Evolutionary conservation across 2,329 filamentous ascomycete genomes (phyloP), one percentile per base, ranked within the genome.

Genomic region (Bertia moriformis): DNA sequence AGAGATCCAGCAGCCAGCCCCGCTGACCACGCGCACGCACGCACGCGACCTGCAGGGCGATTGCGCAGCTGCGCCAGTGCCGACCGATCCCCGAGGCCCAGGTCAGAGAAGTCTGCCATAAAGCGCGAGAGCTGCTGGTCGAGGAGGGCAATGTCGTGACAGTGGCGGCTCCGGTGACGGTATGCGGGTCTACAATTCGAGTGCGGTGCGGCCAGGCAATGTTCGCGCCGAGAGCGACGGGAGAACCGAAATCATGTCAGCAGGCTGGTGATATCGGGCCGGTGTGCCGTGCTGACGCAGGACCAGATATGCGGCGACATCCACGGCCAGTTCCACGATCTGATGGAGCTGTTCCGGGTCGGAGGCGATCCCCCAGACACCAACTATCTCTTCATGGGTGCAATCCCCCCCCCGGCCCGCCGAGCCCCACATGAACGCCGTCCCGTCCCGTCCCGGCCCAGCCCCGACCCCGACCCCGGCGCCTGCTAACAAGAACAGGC

Each of bases 61-160:
- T 98, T 55, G 83, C 85, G 58, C 88, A 95, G 62, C 71, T 98
- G 55, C 86, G 91, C 66, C 83, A 87, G 56, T 98, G 91, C 63
- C 84, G 88, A 45, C 88, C 89, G 40, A 98, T 98, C 49, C 89
- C 91, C 44, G 91, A 98, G 66, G 71, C 79, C 29, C 85, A 96
- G 63, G 93, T 98, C 44, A 83, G 89, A 55, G 89, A 96, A 63
- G 72, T 98, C 50, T 96, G 91, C 63, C 89, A 95, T 69, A 95
- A 95, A 57, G 91, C 91, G 39, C 77, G 91, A 46, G 91, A 98
- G 65, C 73, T 98, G 40, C 66, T 98, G 47, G 93, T 98, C 45
- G 91, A 96, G 60, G 91, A 98, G 64, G 89, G 86, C 47, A 96
- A 98, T 57, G 89, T 96, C 39, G 89, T 95, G 46, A 87, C 83